phyloP scores from a whole-genome alignment of 106 monocot genomes.

The Hemerocallis citrina region DNA sequence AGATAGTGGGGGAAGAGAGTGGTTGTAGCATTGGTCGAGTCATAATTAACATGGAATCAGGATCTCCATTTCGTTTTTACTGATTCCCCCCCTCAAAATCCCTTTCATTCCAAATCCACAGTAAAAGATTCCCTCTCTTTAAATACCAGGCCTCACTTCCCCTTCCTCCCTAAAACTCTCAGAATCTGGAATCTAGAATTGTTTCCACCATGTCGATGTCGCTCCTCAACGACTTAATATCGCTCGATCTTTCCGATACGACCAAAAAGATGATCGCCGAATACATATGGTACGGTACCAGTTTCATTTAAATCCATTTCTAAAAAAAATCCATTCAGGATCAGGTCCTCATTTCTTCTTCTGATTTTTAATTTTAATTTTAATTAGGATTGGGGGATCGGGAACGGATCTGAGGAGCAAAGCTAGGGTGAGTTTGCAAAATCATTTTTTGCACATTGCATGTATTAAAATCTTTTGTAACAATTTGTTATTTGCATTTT shows the following conservation, averaged over 20 bases:
- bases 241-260: slow-evolving; percentile 20
- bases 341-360: not conserved
- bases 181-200: too few species aligned
- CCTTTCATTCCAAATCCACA: too few species aligned
- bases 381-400: slow-evolving; percentile 39
- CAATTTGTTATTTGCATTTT: too few species aligned
- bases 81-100: too few species aligned
- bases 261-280: slow-evolving; percentile 40
- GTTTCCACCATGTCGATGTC: slow-evolving; percentile 35
- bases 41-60: too few species aligned
- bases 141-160: too few species aligned
- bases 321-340: not conserved
- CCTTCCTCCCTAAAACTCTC: too few species aligned
- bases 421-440: slow-evolving; percentile 28
- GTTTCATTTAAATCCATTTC: not conserved
- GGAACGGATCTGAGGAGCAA: slow-evolving; percentile 55
- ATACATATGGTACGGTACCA: slow-evolving; percentile 28
- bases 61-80: too few species aligned
- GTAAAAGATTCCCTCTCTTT: too few species aligned
- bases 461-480: too few species aligned
- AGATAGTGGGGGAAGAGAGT: too few species aligned
- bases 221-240: slow-evolving; percentile 15
- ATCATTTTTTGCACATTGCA: not conserved
- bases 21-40: too few species aligned
- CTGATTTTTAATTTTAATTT: not conserved